Base-by-base conservation (phyloP, 129 eudicot genomes). In the Centella asiatica region DNA sequence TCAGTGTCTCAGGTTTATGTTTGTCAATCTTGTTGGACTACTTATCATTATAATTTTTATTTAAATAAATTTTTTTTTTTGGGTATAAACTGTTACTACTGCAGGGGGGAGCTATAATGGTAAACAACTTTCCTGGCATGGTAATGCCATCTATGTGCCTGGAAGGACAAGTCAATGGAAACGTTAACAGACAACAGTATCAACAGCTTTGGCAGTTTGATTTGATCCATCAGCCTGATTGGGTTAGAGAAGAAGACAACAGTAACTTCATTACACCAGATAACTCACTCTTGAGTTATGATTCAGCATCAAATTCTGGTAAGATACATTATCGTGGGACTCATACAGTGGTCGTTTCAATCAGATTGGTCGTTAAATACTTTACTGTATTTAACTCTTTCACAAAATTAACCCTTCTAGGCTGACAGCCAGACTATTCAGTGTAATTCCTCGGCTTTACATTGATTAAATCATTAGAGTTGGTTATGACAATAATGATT, bases 261-360 rank as follows among this genome's bases (percentile, higher is more conserved):
- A 74, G 75, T 22, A 90, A 72, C 47, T 80, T 90, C 61, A 57
- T 90, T 59, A 69, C 83, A 23, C 81, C 84, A 5, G 87, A 86
- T 29, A 71, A 77, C 76, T 81, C 95, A 4, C 89, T 72, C 32
- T 64, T 86, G 64, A 86, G 78, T 57, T 90, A 77, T 17, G 90
- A 84, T 61, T 81, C 94, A 45, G 65, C 93, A 18, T 80, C 82
- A 57, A 77, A 77, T 73, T 86, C 90, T 70, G 90, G 94, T 87
- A 73, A 68, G 60, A n/a, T 28, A 12, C n/a, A 24, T 32, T 23
- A 26, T 19, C 26, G 34, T 34, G 34, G 12, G 18, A 17, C 3
- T 6, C 4, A 3, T 4, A 34, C 9, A 34, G 9, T 34, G 39
- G 4, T n/a, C n/a, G n/a, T n/a, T n/a, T n/a, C n/a, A n/a, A n/a